Conservation (phyloP, 805 yeast genomes). For the Sugiyamaella qingdaonensis region DNA sequence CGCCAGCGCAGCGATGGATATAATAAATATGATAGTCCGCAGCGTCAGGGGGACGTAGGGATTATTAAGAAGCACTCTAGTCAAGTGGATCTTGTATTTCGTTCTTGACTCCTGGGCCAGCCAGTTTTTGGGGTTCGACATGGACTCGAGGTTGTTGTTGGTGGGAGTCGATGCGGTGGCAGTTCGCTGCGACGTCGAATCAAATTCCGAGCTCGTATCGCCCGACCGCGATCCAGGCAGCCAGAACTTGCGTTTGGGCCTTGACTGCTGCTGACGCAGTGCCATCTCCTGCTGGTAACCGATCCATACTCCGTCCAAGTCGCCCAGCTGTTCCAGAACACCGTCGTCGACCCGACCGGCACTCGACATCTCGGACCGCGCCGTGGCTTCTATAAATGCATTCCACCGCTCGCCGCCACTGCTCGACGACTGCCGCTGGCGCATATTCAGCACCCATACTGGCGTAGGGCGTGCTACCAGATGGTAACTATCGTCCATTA, state of each 20-base stretch:
- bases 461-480: slow-evolving; percentile 17
- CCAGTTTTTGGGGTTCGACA: not conserved
- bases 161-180: not conserved
- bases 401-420: slow-evolving; percentile 14
- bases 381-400: slow-evolving; percentile 16
- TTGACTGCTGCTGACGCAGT: not conserved
- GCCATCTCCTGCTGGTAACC: slow-evolving; percentile 9
- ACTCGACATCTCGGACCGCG: slow-evolving; percentile 11
- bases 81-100: slow-evolving; percentile 36
- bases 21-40: slow-evolving; percentile 53
- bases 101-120: slow-evolving; percentile 21
- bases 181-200: not conserved
- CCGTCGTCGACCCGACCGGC: slow-evolving; percentile 14
- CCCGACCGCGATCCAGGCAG: slow-evolving; percentile 1
- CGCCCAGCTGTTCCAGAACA: slow-evolving; percentile 19
- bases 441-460: slow-evolving; percentile 11
- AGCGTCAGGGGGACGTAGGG: slow-evolving; percentile 79
- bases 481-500: slow-evolving; percentile 5
- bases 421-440: not conserved
- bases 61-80: slow-evolving; percentile 53
- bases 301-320: slow-evolving; percentile 19
- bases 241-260: slow-evolving; percentile 1
- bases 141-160: not conserved
- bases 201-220: not conserved
- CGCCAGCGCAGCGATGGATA: slow-evolving; percentile 66